Evolutionary conservation across 169 alveolate genomes (phyloP), one percentile per base, ranked within the genome.

Genomic region (Cardiosporidium cionae): DNA sequence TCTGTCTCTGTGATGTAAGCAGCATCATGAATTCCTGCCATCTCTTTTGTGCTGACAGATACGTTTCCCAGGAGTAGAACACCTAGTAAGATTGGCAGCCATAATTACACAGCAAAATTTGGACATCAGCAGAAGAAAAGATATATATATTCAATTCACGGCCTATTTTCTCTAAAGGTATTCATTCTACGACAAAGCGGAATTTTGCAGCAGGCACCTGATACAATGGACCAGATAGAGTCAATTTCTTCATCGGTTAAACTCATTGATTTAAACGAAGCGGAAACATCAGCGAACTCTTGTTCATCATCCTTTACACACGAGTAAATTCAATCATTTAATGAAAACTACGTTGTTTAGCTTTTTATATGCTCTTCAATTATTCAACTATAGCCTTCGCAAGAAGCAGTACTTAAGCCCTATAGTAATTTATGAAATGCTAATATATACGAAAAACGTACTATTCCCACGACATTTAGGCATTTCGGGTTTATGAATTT

Each of bases 61-160:
- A 97, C 93, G 80, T 97, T 96, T 37, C 99, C 99, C 63, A 97
- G 72, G 58, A 93, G 86, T 58, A 97, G 80, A 6, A 79, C 80
- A 0, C 84, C 54, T n/a, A n/a, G 16, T 16, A 16, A n/a, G n/a
- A 33, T 16, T n/a, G n/a, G n/a, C n/a, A n/a, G n/a, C n/a, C n/a
- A n/a, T n/a, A n/a, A n/a, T n/a, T n/a, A n/a, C n/a, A n/a, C n/a
- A n/a, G n/a, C n/a, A n/a, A n/a, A n/a, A n/a, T n/a, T n/a, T n/a
- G n/a, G n/a, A n/a, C n/a, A n/a, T n/a, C n/a, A n/a, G n/a, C n/a
- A n/a, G n/a, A n/a, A n/a, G n/a, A n/a, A n/a, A n/a, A n/a, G n/a
- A n/a, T n/a, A n/a, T n/a, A n/a, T n/a, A n/a, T n/a, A n/a, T n/a
- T n/a, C n/a, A n/a, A n/a, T n/a, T n/a, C n/a, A n/a, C n/a, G n/a